Base-by-base conservation (phyloP, 169 alveolate genomes). In the Besnoitia besnoiti region DNA sequence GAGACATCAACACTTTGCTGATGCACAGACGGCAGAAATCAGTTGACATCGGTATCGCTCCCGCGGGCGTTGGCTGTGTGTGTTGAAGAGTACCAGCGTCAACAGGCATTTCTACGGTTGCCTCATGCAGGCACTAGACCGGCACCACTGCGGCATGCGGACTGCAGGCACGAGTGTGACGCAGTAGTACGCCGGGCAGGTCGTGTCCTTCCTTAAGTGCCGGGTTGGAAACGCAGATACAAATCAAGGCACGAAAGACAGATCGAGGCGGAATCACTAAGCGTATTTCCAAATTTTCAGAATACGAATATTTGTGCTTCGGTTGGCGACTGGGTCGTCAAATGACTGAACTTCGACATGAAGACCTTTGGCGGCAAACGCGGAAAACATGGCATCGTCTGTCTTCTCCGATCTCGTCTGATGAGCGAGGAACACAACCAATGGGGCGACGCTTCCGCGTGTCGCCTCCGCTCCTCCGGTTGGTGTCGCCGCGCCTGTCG, bases 271-370 rank as follows among this genome's bases (percentile, higher is more conserved):
- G n/a, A 55, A 21, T 21, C 67, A 19, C 44, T 30, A 73, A 30
- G 10, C n/a, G 59, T 7, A 7, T 27, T 33, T 24, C 85, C 85
- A 77, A 7, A 77, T 40, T 55, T 40, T 35, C 12, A 77, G 49
- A 7, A 77, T 40, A 2, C 85, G 85, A 19, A 77, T 77, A 40
- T 39, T 40, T 27, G 85, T 19, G 12, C 85, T 40, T 40, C 39
- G 12, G 59, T 40, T 77, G 10, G 85, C 85, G 61, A 77, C 85
- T 30, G 49, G 59, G 19, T 77, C 85, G 55, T 77, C 85, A 44
- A 77, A 77, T 4, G 14, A 35, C 12, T 27, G 46, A 16, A 40
- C 46, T 35, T 77, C 85, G 39, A 35, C 49, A 50, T 40, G 49
- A 19, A 77, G 55, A 7, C 55, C 55, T 39, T 10, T 39, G 12